A percentile compares a stretch with the other conserved stretches of the same genome.
Conservation (phyloP, 768 basidiomycete genomes). For the Megacollybia marginata region DNA sequence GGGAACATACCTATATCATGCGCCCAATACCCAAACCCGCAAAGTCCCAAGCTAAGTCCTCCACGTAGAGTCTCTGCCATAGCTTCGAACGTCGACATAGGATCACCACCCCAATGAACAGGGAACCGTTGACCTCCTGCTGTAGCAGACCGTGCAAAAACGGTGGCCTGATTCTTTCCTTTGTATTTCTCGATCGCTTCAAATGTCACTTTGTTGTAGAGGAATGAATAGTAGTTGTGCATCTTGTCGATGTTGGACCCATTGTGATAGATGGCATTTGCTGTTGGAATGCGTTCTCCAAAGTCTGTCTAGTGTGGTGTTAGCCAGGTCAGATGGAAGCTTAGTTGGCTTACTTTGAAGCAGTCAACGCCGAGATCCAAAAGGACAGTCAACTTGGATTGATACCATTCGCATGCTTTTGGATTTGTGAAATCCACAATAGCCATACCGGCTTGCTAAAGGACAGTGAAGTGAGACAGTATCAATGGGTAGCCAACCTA, state of each 20-base stretch:
- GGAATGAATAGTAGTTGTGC: conserved; percentile 22
- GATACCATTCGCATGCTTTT: conserved; percentile 36
- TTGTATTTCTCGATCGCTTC: conserved; percentile 26
- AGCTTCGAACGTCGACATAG: conserved; percentile 37
- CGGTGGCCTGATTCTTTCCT: conserved; percentile 32
- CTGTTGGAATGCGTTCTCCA: conserved; percentile 29
- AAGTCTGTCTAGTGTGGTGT: conserved; percentile 18
- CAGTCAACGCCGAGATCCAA: conserved; percentile 35
- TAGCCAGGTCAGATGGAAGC: background rate
- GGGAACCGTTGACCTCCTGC: conserved; percentile 37
- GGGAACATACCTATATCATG: conserved; percentile 27
- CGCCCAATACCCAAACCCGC: conserved; percentile 38
- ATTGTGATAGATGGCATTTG: conserved; percentile 26
- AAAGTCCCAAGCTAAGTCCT: conserved; percentile 30
- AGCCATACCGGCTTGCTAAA: conserved; percentile 33
- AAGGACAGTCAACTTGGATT: conserved; percentile 27
- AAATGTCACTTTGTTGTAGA: conserved; percentile 38
- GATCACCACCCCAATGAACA: conserved; percentile 38
- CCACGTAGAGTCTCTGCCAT: conserved; percentile 45
- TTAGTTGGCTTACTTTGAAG: conserved; percentile 21
- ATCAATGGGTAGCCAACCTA: conserved; percentile 1
- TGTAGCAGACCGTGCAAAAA: conserved; percentile 40
- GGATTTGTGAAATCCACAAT: conserved; percentile 39
- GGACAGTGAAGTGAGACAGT: background rate
- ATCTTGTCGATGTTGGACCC: conserved; percentile 17